Percentiles rank a stretch among this genome's conserved stretches.
phyloP scores from a whole-genome alignment of 208 protist species.

The Trypanosoma vivax region DNA sequence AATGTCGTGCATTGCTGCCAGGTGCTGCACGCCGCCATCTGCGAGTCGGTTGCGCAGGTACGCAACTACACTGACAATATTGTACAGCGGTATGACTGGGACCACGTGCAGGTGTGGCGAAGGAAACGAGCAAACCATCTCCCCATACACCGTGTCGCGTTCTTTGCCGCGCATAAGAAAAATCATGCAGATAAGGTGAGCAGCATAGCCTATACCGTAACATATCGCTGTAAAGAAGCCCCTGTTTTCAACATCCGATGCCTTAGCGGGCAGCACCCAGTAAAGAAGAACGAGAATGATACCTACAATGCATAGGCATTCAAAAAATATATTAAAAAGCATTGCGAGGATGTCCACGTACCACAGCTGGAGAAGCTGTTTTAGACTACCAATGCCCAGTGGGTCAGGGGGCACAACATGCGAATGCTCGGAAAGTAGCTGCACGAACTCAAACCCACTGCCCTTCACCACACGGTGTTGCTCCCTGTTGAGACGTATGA shows the following conservation, averaged over 20 bases:
- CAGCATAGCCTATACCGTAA: slow-evolving; percentile 58
- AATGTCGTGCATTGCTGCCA: slow-evolving; percentile 58
- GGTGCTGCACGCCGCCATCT: slow-evolving; percentile 9
- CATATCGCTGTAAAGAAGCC: slow-evolving; percentile 61
- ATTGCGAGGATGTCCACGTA: slow-evolving; percentile 38
- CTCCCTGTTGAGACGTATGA: slow-evolving; percentile 42
- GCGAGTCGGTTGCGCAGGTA: slow-evolving; percentile 26
- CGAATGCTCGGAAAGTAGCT: slow-evolving; percentile 49
- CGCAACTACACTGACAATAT: slow-evolving; percentile 42
- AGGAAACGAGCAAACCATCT: slow-evolving; percentile 26
- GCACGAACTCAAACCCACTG: slow-evolving; percentile 79
- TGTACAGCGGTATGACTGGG: slow-evolving; percentile 63
- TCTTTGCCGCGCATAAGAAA: slow-evolving; percentile 45
- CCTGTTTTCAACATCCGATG: slow-evolving; percentile 24
- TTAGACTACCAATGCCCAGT: slow-evolving; percentile 36
- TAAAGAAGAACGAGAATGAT: slow-evolving; percentile 31
- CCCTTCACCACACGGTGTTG: slow-evolving; percentile 56
- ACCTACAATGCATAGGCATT: slow-evolving; percentile 24
- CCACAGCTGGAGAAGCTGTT: slow-evolving; percentile 31
- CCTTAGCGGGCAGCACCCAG: slow-evolving; percentile 27
- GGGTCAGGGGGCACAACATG: slow-evolving; percentile 44
- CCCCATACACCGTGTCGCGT: slow-evolving; percentile 34
- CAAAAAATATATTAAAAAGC: slow-evolving; percentile 28
- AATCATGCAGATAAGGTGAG: slow-evolving; percentile 57
- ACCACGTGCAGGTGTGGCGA: slow-evolving; percentile 59